phyloP scores from a whole-genome alignment of 2,329 filamentous ascomycete genomes.

The Chrysoporthe deuterocubensis region DNA sequence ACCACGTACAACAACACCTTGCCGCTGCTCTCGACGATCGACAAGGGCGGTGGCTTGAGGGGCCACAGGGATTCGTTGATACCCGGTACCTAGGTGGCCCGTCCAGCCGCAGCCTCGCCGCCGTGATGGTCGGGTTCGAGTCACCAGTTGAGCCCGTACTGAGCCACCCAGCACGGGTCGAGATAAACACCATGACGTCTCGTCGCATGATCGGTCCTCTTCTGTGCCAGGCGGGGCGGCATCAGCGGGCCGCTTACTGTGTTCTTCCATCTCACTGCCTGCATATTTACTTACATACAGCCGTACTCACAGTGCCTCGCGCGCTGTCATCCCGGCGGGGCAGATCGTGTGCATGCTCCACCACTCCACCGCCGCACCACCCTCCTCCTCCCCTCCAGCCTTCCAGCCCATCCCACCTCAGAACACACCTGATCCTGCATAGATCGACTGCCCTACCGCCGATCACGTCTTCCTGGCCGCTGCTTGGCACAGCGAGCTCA shows the following conservation, averaged over 20 bases:
- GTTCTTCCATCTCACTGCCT: not conserved
- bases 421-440: not conserved
- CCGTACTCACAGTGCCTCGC: too few relatives aligned
- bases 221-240: not conserved
- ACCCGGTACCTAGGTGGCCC: not conserved
- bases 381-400: not conserved
- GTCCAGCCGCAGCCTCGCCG: not conserved
- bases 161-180: not conserved
- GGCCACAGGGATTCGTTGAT: too few relatives aligned
- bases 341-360: not conserved
- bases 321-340: not conserved
- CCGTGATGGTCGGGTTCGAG: not conserved
- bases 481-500: too few relatives aligned
- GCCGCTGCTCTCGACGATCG: too few relatives aligned
- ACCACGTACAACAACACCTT: not conserved
- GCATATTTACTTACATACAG: not conserved
- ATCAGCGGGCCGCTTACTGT: slow-evolving; percentile 1
- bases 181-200: slow-evolving; percentile 1
- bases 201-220: not conserved
- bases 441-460: not conserved
- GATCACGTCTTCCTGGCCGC: not conserved
- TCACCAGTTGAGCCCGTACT: not conserved
- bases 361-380: not conserved
- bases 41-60: too few relatives aligned
- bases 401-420: not conserved